phyloP scores from a whole-genome alignment of 2,329 filamentous ascomycete genomes.

The Pseudohalonectria lignicola region DNA sequence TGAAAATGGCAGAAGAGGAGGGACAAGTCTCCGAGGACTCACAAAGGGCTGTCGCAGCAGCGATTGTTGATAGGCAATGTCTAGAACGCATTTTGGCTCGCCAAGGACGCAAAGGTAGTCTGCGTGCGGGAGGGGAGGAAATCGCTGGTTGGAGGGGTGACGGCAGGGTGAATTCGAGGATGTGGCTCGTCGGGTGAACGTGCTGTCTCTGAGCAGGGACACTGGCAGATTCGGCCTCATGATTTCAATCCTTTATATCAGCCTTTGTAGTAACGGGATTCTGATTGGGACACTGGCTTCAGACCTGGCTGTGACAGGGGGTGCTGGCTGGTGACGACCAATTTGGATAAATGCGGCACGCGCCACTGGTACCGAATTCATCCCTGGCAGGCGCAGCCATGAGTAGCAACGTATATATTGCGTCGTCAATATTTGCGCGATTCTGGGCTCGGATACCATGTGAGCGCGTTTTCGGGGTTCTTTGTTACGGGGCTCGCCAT shows the following conservation, averaged over 20 bases:
- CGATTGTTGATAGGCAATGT: no score
- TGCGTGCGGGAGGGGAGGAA: not conserved
- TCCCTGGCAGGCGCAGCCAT: no score
- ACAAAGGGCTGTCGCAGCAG: not conserved
- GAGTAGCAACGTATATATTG: no score
- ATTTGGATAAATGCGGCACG: conserved; percentile 1
- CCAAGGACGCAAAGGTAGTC: not conserved
- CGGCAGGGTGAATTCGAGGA: not conserved
- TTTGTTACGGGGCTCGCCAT: no score
- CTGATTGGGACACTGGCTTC: not conserved
- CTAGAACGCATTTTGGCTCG: not conserved
- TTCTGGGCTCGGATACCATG: no score
- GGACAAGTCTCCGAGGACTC: not conserved
- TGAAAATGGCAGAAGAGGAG: not conserved
- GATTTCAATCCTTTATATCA: not conserved
- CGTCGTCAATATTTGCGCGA: no score
- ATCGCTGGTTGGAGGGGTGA: not conserved
- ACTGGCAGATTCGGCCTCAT: no score
- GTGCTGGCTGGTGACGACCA: not conserved
- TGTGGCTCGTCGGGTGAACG: not conserved
- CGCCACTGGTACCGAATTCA: not conserved
- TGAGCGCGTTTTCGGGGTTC: no score
- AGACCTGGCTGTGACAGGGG: not conserved
- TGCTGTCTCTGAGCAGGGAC: no score
- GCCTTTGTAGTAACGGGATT: not conserved